These are phyloP conservation scores for Botryotinia globosa DNA, from an alignment of 2,329 filamentous ascomycete species.

Conservation along the genomic window DNA sequence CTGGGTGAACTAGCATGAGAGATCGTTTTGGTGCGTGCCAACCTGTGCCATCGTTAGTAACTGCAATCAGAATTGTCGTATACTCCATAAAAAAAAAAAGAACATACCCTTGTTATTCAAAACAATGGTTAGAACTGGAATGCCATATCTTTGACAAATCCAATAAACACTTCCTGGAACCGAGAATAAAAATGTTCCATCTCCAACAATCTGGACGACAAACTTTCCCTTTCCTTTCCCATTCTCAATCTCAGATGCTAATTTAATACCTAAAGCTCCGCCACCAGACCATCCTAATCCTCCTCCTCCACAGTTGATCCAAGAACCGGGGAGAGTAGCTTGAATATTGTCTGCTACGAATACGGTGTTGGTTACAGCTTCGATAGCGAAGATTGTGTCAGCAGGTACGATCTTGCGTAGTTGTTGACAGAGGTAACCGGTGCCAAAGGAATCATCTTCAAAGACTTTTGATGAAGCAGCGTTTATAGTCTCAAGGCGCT, in stretches of 20 bases:
- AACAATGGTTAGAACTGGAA: conserved; percentile 64
- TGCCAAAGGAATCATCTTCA: conserved; percentile 54
- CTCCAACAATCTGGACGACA: conserved; percentile 63
- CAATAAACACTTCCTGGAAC: conserved; percentile 66
- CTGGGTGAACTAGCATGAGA: conserved; percentile 62
- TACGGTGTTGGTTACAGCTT: conserved; percentile 70
- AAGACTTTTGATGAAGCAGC: conserved; percentile 54
- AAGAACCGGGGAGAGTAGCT: conserved; percentile 64
- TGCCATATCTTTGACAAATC: conserved; percentile 64
- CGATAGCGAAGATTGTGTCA: conserved; percentile 72
- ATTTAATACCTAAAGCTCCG: conserved; percentile 71
- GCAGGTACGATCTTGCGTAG: conserved; percentile 55
- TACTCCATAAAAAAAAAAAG: neutral
- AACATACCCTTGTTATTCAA: conserved; percentile 60
- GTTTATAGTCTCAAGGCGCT: conserved; percentile 59
- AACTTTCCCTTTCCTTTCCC: conserved; percentile 54
- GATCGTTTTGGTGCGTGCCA: conserved; percentile 65
- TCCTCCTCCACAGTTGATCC: conserved; percentile 79
- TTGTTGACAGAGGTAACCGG: conserved; percentile 46
- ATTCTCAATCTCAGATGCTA: conserved; percentile 54
- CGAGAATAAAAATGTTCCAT: conserved; percentile 65
- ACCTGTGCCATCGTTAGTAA: conserved; percentile 38
- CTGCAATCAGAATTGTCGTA: neutral
- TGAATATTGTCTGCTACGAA: conserved; percentile 70
- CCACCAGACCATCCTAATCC: conserved; percentile 81